Base-by-base conservation (phyloP, 345 rosid species). In the Xanthoceras sorbifolium region DNA sequence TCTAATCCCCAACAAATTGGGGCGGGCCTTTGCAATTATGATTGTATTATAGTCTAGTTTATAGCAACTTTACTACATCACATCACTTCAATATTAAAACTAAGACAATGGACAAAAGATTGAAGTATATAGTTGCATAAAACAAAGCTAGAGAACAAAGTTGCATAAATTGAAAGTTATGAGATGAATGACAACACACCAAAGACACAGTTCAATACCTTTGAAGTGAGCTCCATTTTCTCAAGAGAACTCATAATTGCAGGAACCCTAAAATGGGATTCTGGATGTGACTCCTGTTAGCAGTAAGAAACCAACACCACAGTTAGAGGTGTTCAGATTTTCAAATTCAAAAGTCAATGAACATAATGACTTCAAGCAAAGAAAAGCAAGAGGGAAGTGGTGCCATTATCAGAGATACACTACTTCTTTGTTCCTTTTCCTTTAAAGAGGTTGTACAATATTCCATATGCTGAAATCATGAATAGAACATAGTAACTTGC, bases 181-280 rank as follows among this genome's bases (percentile, higher is more conserved):
- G 29, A 71, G 48, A 1, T 44, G 65, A 63, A 26, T 22, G 11
- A 29, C 25, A 12, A 22, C 60, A 34, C 54, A 60, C 9, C 14
- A 57, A 29, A 23, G 11, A 65, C 22, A 25, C 50, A 22, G 22
- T 29, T 68, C 17, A 32, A 77, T 86, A 85, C 99, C 98, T 88
- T 87, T 26, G 96, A 79, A 72, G 89, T 88, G 69, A 95, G 94
- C 83, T 90, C 83, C 91, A 89, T 89, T 79, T 84, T 87, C 54
- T 89, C 91, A 79, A 90, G 98, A 64, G 97, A 93, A 78, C 59
- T 87, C 65, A 92, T 89, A 74, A 93, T 95, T 73, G 98, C 90
- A 67, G 96, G 97, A 75, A 95, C 97, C 81, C 99, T 93, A 78
- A 91, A 86, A 77, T 91, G 90, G 50, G 94, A 93, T 87, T 95